Conservation (phyloP, 148 eudicot species). For the Simmondsia chinensis region DNA sequence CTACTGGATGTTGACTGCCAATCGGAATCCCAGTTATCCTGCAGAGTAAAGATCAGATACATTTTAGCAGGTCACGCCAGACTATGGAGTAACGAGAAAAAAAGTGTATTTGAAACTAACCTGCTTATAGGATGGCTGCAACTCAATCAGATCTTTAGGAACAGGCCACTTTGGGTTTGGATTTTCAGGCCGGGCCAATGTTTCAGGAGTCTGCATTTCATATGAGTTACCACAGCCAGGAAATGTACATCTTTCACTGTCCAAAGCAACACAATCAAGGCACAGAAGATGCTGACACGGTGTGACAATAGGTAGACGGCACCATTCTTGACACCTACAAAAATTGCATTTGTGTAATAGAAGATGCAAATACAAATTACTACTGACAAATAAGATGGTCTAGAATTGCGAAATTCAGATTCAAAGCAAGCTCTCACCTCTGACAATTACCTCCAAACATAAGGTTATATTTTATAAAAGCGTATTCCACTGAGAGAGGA, state of each 20-base stretch:
- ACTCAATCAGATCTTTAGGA: slow-evolving; percentile 97
- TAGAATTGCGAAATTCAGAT: too few species aligned
- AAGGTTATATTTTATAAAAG: slow-evolving; percentile 45
- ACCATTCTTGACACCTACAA: slow-evolving; percentile 81
- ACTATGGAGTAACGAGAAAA: too few species aligned
- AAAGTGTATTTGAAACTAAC: slow-evolving; percentile 20
- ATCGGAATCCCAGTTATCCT: slow-evolving; percentile 99
- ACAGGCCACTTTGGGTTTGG: slow-evolving; percentile 99
- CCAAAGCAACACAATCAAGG: slow-evolving; percentile 82
- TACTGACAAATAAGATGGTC: too few species aligned
- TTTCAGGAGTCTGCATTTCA: slow-evolving; percentile 97
- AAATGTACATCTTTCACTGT: slow-evolving; percentile 63
- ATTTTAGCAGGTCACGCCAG: too few species aligned
- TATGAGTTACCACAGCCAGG: slow-evolving; percentile 74
- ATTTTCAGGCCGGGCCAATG: slow-evolving; percentile 76
- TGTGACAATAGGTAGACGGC: slow-evolving; percentile 90
- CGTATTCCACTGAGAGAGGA: slow-evolving; percentile 59
- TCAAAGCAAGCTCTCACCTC: slow-evolving; percentile 48
- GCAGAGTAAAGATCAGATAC: slow-evolving; percentile 6
- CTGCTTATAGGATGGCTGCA: slow-evolving; percentile 97
- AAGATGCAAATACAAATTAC: too few species aligned
- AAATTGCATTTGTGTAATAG: too few species aligned
- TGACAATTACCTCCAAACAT: slow-evolving; percentile 72
- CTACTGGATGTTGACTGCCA: slow-evolving; percentile 99
- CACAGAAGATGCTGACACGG: slow-evolving; percentile 94